Evolutionary conservation across 441 rosid genomes (phyloP), one percentile per base, ranked within the genome.

Genomic region (Populus hybrid): DNA sequence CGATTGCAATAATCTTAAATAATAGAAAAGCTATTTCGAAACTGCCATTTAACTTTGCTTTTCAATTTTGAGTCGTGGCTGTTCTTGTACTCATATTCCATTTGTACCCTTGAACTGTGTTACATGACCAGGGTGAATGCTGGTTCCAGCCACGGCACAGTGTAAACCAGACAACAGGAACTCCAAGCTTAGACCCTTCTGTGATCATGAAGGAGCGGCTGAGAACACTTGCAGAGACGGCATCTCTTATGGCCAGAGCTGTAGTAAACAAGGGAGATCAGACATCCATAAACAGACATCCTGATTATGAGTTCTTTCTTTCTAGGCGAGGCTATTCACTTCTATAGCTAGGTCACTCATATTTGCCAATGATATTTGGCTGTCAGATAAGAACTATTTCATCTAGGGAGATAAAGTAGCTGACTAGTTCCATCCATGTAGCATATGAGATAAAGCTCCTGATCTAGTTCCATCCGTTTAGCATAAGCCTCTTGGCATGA

Each of bases 261-360:
- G 83, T 81, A 9, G 87, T 87, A 38, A 85, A 46, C 57, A 89
- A 85, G 70, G 89, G 87, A 64, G 61, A 67, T 24, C 38, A 72
- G 36, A 82, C 68, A 46, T 80, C 82, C 16, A 79, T 80, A 57
- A 89, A 87, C 71, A 84, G 80, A 71, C 92, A 89, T 66, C 86
- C 88, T 10, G 90, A 89, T 82, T 87, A 78, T 3, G 89, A 85
- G 84, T 89, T 87, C 78, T 89, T 89, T 79, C 69, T 78, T 65
- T 85, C 89, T 8, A 87, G 90, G 75, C 76, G 77, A 75, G 68
- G 74, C 4, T 79, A 78, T 42, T 72, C 78, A 73, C 67, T 32
- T 53, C 3, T 28, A 1, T 11, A n/a, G 21, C 7, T 0, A 1
- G 40, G 40, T 0, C 19, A 9, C 23, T n/a, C 6, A 9, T 69